phyloP scores from a whole-genome alignment of 257 asterid species.

The Vinca minor region DNA sequence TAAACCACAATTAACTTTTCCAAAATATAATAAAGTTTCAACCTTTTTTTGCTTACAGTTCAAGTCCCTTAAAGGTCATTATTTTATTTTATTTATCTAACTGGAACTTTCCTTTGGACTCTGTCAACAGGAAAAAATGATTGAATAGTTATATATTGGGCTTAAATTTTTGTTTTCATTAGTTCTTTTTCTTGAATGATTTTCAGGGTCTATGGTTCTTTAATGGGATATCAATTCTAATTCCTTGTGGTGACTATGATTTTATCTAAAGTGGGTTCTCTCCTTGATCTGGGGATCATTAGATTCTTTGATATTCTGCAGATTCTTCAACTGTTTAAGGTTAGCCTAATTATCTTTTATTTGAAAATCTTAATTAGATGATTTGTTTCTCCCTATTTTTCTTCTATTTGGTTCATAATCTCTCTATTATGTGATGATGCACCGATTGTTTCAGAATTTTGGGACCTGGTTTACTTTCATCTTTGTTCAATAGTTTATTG shows the following conservation, averaged over 20 bases:
- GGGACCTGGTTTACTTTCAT: background rate
- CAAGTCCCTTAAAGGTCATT: conserved; percentile 26
- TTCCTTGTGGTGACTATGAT: conserved; percentile 41
- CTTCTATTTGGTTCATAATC: conserved; percentile 1
- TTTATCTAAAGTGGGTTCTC: conserved; percentile 41
- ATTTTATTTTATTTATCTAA: conserved; percentile 3
- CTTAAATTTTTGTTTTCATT: conserved; percentile 6
- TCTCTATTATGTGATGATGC: background rate
- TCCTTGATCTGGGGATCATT: conserved; percentile 51
- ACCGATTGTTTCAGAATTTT: background rate
- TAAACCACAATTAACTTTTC: conserved; percentile 14
- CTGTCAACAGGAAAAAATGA: conserved; percentile 19
- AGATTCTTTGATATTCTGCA: conserved; percentile 48
- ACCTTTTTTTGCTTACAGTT: conserved; percentile 41
- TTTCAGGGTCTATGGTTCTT: conserved; percentile 15
- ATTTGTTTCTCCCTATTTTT: background rate
- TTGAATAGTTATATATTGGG: conserved; percentile 12
- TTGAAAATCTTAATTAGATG: background rate
- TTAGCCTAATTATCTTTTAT: conserved; percentile 18
- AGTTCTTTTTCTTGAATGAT: conserved; percentile 16
- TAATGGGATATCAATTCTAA: conserved; percentile 26
- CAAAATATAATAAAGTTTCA: conserved; percentile 6
- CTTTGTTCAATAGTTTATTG: background rate
- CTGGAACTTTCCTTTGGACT: conserved; percentile 36
- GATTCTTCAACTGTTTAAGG: conserved; percentile 55